A percentile compares a stretch with the other conserved stretches of the same genome.
These are phyloP conservation scores for Tuber brumale DNA, from an alignment of 495 filamentous ascomycete species.

Conservation along the genomic window DNA sequence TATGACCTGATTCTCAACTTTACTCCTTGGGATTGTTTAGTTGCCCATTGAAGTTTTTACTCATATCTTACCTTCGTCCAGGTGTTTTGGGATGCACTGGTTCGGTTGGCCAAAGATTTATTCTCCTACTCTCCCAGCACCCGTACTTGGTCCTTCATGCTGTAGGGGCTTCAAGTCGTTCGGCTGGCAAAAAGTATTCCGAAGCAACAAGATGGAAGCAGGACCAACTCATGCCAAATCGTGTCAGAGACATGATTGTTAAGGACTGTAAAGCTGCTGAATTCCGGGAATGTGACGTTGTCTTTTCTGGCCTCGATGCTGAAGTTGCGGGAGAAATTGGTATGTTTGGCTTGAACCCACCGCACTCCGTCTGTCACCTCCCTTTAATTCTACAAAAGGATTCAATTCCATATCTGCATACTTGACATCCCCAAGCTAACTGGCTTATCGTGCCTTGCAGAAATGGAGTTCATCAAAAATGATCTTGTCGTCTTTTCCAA, in stretches of 20 bases:
- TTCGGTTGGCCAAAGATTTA: slow-evolving; percentile 80
- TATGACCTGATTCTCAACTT: slow-evolving; percentile 1
- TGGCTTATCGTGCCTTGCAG: slow-evolving; percentile 43
- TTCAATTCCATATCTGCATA: not conserved
- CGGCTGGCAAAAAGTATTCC: slow-evolving; percentile 74
- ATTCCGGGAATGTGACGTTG: slow-evolving; percentile 77
- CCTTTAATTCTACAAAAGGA: slow-evolving; percentile 1
- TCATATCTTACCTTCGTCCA: not conserved
- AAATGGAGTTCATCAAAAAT: slow-evolving; percentile 71
- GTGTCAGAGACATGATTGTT: slow-evolving; percentile 62
- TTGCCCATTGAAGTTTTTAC: not conserved
- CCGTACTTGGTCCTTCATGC: slow-evolving; percentile 68
- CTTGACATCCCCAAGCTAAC: not conserved
- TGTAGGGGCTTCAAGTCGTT: slow-evolving; percentile 70
- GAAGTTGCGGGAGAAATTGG: slow-evolving; percentile 75
- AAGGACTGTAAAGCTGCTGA: slow-evolving; percentile 66
- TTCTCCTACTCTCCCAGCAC: slow-evolving; percentile 71
- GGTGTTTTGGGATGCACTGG: slow-evolving; percentile 68
- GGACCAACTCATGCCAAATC: slow-evolving; percentile 60
- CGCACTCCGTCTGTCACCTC: not conserved
- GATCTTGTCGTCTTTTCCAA: slow-evolving; percentile 80
- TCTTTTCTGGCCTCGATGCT: slow-evolving; percentile 80
- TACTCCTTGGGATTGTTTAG: not conserved
- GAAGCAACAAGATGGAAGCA: slow-evolving; percentile 85
- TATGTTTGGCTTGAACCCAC: slow-evolving; percentile 42